A percentile compares a stretch with the other conserved stretches of the same genome.
These are phyloP conservation scores for Oemleria cerasiformis DNA, from an alignment of 306 rosid genomes.

Conservation along the genomic window DNA sequence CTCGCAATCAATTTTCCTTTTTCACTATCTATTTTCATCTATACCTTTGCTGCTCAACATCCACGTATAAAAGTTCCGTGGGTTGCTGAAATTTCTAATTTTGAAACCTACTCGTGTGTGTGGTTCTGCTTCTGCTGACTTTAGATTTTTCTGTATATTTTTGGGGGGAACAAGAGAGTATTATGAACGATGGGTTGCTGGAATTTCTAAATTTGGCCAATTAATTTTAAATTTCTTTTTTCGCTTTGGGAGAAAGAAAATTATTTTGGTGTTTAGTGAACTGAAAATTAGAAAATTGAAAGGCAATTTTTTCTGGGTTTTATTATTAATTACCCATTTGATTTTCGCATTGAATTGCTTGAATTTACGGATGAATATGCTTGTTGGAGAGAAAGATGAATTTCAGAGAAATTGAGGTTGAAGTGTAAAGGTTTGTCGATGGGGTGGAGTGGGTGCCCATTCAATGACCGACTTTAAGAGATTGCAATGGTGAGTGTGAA, in stretches of 20 bases:
- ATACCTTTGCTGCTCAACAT: neutral
- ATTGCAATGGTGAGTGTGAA: constrained; percentile 12
- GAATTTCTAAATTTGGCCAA: constrained; percentile 10
- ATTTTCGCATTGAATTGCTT: neutral
- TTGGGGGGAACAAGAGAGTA: neutral
- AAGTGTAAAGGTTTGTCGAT: constrained; percentile 24
- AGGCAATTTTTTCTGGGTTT: constrained; percentile 6
- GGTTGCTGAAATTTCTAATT: neutral
- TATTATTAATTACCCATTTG: neutral
- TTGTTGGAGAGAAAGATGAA: neutral
- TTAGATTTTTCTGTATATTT: neutral
- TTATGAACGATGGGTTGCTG: neutral
- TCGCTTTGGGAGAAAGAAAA: neutral
- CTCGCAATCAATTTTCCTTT: neutral
- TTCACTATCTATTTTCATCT: neutral
- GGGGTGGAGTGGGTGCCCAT: constrained; percentile 38
- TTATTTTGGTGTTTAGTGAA: neutral
- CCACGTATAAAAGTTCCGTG: neutral
- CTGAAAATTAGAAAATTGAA: neutral
- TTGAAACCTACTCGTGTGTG: neutral
- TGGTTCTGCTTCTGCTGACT: neutral
- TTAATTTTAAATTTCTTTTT: neutral
- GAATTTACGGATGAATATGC: neutral
- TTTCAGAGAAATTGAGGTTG: constrained; percentile 25
- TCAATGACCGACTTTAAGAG: constrained; percentile 33